These are phyloP conservation scores for Hypomontagnella monticulosa DNA, from an alignment of 495 filamentous ascomycete genomes.

Conservation along the genomic window DNA sequence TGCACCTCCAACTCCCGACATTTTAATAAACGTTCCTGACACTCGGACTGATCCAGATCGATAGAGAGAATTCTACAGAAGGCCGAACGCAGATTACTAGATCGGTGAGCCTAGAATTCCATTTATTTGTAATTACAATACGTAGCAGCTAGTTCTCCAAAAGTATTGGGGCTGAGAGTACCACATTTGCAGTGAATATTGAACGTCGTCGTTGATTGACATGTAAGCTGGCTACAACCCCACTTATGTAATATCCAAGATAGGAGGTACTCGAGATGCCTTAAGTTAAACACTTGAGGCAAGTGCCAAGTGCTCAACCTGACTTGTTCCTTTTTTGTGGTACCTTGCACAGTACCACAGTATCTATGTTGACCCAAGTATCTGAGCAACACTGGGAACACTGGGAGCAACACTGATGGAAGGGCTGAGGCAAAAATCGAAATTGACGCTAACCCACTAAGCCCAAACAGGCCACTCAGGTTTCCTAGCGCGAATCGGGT, in stretches of 20 bases:
- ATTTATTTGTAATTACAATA: neutral
- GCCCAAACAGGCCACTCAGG: conserved; percentile 20
- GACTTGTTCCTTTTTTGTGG: neutral
- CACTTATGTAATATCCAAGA: conserved; percentile 1
- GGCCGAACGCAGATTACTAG: conserved; percentile 14
- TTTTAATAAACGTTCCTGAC: conserved; percentile 22
- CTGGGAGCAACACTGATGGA: conserved; percentile 4
- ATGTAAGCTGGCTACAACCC: too few species aligned
- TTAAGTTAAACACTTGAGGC: too few species aligned
- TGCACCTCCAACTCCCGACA: conserved; percentile 20
- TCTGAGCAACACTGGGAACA: neutral
- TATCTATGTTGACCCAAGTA: neutral
- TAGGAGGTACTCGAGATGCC: too few species aligned
- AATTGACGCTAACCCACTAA: conserved; percentile 37
- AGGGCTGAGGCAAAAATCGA: conserved; percentile 36
- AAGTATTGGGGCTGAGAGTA: neutral
- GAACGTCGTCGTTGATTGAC: neutral
- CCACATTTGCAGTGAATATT: neutral
- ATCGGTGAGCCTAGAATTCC: conserved; percentile 4
- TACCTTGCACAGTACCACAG: neutral
- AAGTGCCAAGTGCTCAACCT: too few species aligned
- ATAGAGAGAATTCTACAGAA: conserved; percentile 16
- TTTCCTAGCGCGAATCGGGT: conserved; percentile 37
- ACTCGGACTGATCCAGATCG: conserved; percentile 26
- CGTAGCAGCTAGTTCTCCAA: too few species aligned